phyloP scores from a whole-genome alignment of 2,329 filamentous ascomycete genomes.

The Ophiobolus disseminans region DNA sequence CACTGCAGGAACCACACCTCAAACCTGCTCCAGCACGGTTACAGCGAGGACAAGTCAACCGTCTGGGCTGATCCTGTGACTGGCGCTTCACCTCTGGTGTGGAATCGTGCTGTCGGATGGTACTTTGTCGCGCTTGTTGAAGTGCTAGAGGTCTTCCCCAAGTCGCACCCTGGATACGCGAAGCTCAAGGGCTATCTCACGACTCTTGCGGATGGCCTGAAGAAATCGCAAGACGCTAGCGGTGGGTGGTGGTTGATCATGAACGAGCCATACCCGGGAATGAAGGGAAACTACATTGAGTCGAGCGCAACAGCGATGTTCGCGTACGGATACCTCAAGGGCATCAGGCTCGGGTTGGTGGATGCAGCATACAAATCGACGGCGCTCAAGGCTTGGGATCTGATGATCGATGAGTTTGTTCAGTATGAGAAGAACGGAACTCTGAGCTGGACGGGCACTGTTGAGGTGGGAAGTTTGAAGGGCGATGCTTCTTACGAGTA shows the following conservation, averaged over 20 bases:
- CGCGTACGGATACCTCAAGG: conserved; percentile 46
- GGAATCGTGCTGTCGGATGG: conserved; percentile 49
- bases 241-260: conserved; percentile 68
- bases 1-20: conserved; percentile 44
- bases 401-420: conserved; percentile 56
- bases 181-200: conserved; percentile 51
- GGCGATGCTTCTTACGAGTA: conserved; percentile 59
- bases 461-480: conserved; percentile 60
- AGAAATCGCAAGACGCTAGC: conserved; percentile 51
- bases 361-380: conserved; percentile 46
- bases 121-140: conserved; percentile 55
- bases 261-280: conserved; percentile 54
- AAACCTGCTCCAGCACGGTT: conserved; percentile 46
- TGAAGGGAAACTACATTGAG: conserved; percentile 66
- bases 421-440: conserved; percentile 56
- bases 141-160: conserved; percentile 56
- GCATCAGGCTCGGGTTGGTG: conserved; percentile 41
- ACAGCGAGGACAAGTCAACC: conserved; percentile 43
- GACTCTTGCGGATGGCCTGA: conserved; percentile 53
- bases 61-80: conserved; percentile 47
- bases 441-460: conserved; percentile 60
- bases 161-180: conserved; percentile 45
- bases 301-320: conserved; percentile 64
- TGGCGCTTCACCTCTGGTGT: conserved; percentile 46
- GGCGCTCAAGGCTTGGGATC: conserved; percentile 54